These are phyloP conservation scores for Mollisiaceae sp. DNA, from an alignment of 2,329 filamentous ascomycete genomes.

Conservation along the genomic window DNA sequence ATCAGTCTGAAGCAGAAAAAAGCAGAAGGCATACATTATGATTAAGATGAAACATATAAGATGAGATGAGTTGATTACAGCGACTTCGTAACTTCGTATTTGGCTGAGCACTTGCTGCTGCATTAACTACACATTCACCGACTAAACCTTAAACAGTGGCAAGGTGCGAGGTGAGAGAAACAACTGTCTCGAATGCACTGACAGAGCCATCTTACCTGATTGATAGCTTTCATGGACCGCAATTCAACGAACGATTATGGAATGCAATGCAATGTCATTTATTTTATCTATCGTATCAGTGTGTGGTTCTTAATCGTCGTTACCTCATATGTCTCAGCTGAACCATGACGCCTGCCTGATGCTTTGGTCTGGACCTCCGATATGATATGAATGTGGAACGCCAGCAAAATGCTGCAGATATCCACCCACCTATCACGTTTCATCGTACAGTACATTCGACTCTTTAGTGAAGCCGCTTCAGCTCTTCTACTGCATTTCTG, in stretches of 20 bases:
- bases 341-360: conserved; percentile 5
- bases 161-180: too few relatives aligned
- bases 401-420: neutral
- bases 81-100: too few relatives aligned
- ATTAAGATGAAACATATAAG: too few relatives aligned
- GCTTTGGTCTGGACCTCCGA: neutral
- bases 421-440: neutral
- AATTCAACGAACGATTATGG: neutral
- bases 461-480: conserved; percentile 63
- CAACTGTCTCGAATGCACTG: too few relatives aligned
- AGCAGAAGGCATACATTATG: too few relatives aligned
- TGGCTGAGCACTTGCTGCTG: too few relatives aligned
- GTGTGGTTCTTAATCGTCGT: neutral
- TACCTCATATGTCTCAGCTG: conserved; percentile 1
- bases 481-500: conserved; percentile 64
- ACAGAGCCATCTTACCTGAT: neutral
- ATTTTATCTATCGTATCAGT: neutral
- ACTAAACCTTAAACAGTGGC: too few relatives aligned
- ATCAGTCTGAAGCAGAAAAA: too few relatives aligned
- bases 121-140: too few relatives aligned
- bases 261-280: neutral
- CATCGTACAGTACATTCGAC: neutral
- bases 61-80: too few relatives aligned
- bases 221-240: neutral
- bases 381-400: neutral